A percentile compares a stretch with the other conserved stretches of the same genome.
phyloP scores from a whole-genome alignment of 2,329 filamentous ascomycete species.

The Diaporthe sp. region DNA sequence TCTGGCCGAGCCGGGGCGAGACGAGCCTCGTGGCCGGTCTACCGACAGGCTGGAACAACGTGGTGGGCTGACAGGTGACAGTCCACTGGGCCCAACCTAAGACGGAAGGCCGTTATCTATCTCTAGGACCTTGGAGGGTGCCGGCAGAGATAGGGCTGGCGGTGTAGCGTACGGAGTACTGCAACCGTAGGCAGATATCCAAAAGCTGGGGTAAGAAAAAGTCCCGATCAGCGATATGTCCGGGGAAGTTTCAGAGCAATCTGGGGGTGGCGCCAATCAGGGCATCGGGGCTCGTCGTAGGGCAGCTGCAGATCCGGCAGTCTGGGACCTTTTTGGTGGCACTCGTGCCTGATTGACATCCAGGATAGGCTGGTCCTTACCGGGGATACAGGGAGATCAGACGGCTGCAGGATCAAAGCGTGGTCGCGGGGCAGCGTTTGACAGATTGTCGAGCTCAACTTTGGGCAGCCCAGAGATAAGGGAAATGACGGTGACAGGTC shows the following conservation, averaged over 20 bases:
- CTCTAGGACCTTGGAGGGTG: constrained; percentile 15
- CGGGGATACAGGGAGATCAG: constrained; percentile 41
- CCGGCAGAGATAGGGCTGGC: constrained; percentile 41
- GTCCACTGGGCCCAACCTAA: constrained; percentile 25
- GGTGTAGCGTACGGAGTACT: constrained; percentile 34
- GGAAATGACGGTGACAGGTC: constrained; percentile 56
- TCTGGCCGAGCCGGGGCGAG: constrained; percentile 37
- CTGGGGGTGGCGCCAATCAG: constrained; percentile 56
- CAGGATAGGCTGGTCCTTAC: constrained; percentile 43
- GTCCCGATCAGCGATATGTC: constrained; percentile 46
- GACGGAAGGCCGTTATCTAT: constrained; percentile 38
- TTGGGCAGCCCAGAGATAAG: constrained; percentile 45
- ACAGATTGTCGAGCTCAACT: constrained; percentile 43
- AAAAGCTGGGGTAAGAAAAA: constrained; percentile 45
- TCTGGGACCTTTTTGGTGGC: constrained; percentile 49
- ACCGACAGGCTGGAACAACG: constrained; percentile 34
- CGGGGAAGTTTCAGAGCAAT: constrained; percentile 47
- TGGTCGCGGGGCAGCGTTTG: constrained; percentile 44
- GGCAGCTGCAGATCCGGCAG: constrained; percentile 54
- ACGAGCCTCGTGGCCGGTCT: constrained; percentile 36
- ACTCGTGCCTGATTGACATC: constrained; percentile 41
- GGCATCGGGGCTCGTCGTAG: constrained; percentile 55
- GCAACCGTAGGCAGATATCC: constrained; percentile 30
- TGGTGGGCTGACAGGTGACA: constrained; percentile 37
- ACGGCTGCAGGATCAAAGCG: constrained; percentile 49